Evolutionary conservation across 108 stramenopile genomes (phyloP).

Genomic region (Parietichytrium sp.): DNA sequence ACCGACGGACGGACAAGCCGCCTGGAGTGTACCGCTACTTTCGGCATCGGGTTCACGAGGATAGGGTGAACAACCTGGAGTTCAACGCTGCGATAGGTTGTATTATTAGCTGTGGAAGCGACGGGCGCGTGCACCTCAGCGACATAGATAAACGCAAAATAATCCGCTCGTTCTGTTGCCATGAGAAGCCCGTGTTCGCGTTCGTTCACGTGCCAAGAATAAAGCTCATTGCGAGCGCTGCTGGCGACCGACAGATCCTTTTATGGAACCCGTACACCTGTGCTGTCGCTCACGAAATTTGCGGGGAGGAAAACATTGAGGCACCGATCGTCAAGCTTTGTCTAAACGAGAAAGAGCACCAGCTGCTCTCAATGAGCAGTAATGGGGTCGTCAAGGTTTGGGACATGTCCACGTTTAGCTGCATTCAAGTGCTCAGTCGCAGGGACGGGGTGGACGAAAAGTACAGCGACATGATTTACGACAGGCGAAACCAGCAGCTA

Average conservation of each 20-base stretch:
- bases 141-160: constrained; percentile 46
- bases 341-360: constrained; percentile 8
- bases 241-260: neutral
- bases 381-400: constrained; percentile 28
- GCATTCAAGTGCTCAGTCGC: neutral
- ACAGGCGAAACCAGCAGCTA: neutral
- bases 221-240: constrained; percentile 38
- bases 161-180: constrained; percentile 42
- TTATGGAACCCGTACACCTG: constrained; percentile 47
- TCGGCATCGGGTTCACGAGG: constrained; percentile 4
- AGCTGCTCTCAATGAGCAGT: constrained; percentile 28
- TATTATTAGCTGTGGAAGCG: constrained; percentile 23
- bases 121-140: constrained; percentile 43
- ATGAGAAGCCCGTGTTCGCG: constrained; percentile 46
- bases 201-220: constrained; percentile 41
- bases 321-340: neutral
- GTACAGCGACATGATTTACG: neutral
- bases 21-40: constrained; percentile 15
- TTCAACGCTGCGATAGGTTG: neutral
- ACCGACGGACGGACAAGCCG: neutral
- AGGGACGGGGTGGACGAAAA: neutral
- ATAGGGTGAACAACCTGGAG: neutral
- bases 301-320: neutral
- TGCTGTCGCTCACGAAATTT: neutral
- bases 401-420: constrained; percentile 32